These are phyloP conservation scores for Mycena galericulata DNA, from an alignment of 768 basidiomycete genomes.

Conservation along the genomic window DNA sequence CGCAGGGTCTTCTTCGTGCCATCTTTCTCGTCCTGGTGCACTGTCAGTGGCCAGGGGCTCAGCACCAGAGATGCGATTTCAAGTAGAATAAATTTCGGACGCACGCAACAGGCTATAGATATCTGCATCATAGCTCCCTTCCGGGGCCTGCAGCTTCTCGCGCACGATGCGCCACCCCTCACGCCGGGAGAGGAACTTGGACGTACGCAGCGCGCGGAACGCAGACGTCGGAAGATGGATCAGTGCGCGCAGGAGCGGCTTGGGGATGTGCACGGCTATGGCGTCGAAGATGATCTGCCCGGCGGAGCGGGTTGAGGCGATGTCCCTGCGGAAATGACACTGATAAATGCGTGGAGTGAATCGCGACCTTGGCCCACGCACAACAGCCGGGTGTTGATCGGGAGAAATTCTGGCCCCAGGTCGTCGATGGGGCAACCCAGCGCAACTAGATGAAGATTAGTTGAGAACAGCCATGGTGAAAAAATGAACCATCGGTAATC, in stretches of 20 bases:
- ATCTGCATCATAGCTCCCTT: conserved; percentile 19
- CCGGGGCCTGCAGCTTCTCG: conserved; percentile 20
- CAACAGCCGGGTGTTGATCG: conserved; percentile 18
- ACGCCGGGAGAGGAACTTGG: conserved; percentile 16
- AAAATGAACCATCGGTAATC: conserved; percentile 16
- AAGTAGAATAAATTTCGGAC: background rate
- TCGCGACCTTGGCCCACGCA: conserved; percentile 4
- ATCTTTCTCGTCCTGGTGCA: conserved; percentile 18
- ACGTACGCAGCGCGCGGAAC: conserved; percentile 20
- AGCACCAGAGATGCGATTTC: conserved; percentile 3
- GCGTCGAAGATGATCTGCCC: conserved; percentile 20
- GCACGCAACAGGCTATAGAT: conserved; percentile 25
- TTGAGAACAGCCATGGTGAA: background rate
- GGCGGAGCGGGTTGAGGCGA: conserved; percentile 15
- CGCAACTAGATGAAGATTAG: conserved; percentile 16
- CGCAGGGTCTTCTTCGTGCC: conserved; percentile 6
- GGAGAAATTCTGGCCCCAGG: conserved; percentile 3
- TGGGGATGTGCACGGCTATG: conserved; percentile 19
- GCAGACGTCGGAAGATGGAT: conserved; percentile 21
- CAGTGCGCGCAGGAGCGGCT: conserved; percentile 5
- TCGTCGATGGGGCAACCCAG: conserved; percentile 17
- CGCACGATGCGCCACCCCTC: conserved; percentile 15
- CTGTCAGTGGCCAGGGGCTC: background rate
- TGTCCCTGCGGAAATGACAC: conserved; percentile 3
- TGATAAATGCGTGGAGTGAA: background rate